These are phyloP conservation scores for Daldinia sp. DNA, from an alignment of 2,329 filamentous ascomycete species.

Conservation along the genomic window DNA sequence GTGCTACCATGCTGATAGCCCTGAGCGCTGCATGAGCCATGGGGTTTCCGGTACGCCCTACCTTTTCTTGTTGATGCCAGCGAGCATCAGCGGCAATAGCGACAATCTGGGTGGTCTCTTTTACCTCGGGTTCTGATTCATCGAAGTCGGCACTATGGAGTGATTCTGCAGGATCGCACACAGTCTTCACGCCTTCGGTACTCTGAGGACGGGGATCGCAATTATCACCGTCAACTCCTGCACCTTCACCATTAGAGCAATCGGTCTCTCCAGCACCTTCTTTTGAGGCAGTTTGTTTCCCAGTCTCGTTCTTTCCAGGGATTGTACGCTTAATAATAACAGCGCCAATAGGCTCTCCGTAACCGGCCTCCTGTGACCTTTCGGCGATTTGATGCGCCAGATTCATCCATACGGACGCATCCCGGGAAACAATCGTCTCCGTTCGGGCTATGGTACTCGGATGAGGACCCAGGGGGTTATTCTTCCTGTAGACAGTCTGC, in stretches of 20 bases:
- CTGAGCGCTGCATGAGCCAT: slow-evolving; percentile 82
- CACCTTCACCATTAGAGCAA: slow-evolving; percentile 11
- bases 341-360: slow-evolving; percentile 76
- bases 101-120: slow-evolving; percentile 62
- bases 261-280: slow-evolving; percentile 22
- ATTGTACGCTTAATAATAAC: slow-evolving; percentile 72
- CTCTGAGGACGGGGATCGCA: slow-evolving; percentile 1
- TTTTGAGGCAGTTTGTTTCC: slow-evolving; percentile 29
- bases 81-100: slow-evolving; percentile 81
- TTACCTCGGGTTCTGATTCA: slow-evolving; percentile 43
- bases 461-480: slow-evolving; percentile 85
- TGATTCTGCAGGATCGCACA: background rate
- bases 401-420: slow-evolving; percentile 72
- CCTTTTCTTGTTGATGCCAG: slow-evolving; percentile 64
- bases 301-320: slow-evolving; percentile 39
- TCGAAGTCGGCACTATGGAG: slow-evolving; percentile 15
- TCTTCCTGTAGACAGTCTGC: slow-evolving; percentile 87
- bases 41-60: slow-evolving; percentile 68
- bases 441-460: slow-evolving; percentile 76
- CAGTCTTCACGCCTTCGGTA: background rate
- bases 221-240: slow-evolving; percentile 8
- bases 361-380: slow-evolving; percentile 63
- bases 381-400: slow-evolving; percentile 71
- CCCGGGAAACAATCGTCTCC: slow-evolving; percentile 71
- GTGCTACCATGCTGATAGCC: slow-evolving; percentile 83